Base-by-base conservation (phyloP, 2,329 filamentous ascomycete genomes). In the Talaromyces pinophilus region DNA sequence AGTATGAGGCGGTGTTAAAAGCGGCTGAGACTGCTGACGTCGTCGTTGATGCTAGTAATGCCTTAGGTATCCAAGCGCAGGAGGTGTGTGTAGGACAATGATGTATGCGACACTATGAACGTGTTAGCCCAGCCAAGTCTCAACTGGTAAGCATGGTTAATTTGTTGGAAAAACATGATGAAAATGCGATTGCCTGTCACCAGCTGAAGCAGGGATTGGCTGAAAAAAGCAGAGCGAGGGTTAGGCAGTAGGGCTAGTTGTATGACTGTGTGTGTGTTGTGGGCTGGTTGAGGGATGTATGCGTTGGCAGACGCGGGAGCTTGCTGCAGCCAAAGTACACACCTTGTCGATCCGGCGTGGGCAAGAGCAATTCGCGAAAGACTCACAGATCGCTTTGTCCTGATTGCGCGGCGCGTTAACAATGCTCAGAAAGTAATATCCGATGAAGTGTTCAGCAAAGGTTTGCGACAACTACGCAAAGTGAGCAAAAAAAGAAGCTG, bases 301-400 rank as follows among this genome's bases (percentile, higher is more conserved):
- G 77, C 76, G 77, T 77, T 79, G 77, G 77, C 77, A 78, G 72
- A 68, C 63, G 71, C 70, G 71, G 70, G 70, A 67, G 69, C 66
- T 69, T 71, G 69, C 71, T 77, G 74, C 75, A 77, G 72, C 70
- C 69, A 71, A 69, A 68, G 69, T 55, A 76, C 76, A 73, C 78
- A 79, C 77, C 75, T 77, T 71, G 72, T 73, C 71, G 72, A 77
- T 78, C 72, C 46, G 50, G 40, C 55, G 64, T 68, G 71, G 71
- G 72, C 68, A 72, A 70, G 52, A 35, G 28, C 54, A 57, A 57
- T 57, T 38, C 30, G 30, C 33, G 33, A 40, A 38, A 38, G n/a
- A 22, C 10, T 35, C 8, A 30, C 28, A 30, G 52, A 55, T 55
- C 28, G 17, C 33, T 25, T 38, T 57, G 30, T 57, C n/a, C 54